Evolutionary conservation across 2,329 filamentous ascomycete species (phyloP), one percentile per base, ranked within the genome.

Genomic region (Colletotrichum acutatum): DNA sequence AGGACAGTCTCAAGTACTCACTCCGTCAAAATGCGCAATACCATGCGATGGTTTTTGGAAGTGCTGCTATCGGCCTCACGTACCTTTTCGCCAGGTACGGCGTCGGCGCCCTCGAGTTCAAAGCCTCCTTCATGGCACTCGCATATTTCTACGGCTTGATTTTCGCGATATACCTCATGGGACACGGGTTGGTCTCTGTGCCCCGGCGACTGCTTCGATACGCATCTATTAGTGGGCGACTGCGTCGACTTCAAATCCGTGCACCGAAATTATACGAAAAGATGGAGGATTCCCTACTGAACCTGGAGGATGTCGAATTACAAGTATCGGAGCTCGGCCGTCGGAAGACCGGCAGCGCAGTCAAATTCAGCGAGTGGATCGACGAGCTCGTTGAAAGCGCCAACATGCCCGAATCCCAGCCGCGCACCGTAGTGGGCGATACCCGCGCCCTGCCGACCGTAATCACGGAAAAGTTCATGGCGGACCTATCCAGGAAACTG

Each of bases 121-220:
- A 97, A 84, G 92, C 90, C 46, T 86, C 97, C 53, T 88, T 97
- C 75, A 98, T 99, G 94, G 96, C 97, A 16, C 86, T 98, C 72
- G 94, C 96, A 49, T 99, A 99, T 82, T 94, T 95, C 73, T 98
- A 95, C 93, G 95, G 95, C 78, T 85, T 99, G 77, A 88, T 96
- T 5, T 87, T 98, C 65, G 97, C 95, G 58, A 98, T 99, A 74
- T 98, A 98, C 79, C 88, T 99, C 53, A 98, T 99, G 96, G 97
- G 97, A 7, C 97, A 99, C 82, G 97, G 97, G 8, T 87, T 99
- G 30, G 97, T 99, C 37, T 93, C 95, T 1, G 93, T 99, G 70
- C 97, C 97, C 0, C 89, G 96, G 76, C 90, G 90, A 49, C 86
- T 99, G 19, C 93, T 97, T 78, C 91, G 93, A 72, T 93, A 94